phyloP scores from a whole-genome alignment of 805 yeast species.

The Yarrowia yakushimensis region DNA sequence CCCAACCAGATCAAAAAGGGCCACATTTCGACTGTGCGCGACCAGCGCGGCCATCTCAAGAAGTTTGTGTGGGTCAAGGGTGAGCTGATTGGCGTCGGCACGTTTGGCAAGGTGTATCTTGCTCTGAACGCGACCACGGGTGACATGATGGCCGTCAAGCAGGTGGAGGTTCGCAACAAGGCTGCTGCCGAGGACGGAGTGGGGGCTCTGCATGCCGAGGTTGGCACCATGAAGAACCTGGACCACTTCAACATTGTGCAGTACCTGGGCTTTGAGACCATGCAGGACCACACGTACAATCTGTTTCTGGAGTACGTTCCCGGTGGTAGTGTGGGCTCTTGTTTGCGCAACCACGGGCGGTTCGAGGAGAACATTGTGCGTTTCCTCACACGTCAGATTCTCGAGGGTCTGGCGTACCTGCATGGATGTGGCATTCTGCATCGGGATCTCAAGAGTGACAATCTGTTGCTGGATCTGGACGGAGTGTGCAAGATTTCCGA shows the following conservation, averaged over 20 bases:
- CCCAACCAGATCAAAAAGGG: slow-evolving; percentile 62
- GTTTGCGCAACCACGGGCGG: slow-evolving; percentile 75
- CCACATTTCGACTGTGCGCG: slow-evolving; percentile 61
- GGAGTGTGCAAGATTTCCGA: slow-evolving; percentile 95
- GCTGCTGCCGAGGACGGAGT: slow-evolving; percentile 52
- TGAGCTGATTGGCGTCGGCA: slow-evolving; percentile 92
- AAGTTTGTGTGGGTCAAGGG: slow-evolving; percentile 98
- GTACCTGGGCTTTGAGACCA: slow-evolving; percentile 86
- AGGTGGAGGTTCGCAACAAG: slow-evolving; percentile 63
- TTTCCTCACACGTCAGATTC: slow-evolving; percentile 72
- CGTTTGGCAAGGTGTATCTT: slow-evolving; percentile 89
- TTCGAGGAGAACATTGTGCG: slow-evolving; percentile 76
- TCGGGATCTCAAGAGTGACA: slow-evolving; percentile 93
- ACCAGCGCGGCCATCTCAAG: slow-evolving; percentile 62
- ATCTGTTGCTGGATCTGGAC: slow-evolving; percentile 78
- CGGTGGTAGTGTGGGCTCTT: slow-evolving; percentile 92
- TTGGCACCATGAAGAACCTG: slow-evolving; percentile 86
- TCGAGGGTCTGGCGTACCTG: slow-evolving; percentile 80
- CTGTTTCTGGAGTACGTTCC: slow-evolving; percentile 93
- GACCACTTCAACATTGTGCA: slow-evolving; percentile 95
- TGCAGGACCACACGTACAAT: slow-evolving; percentile 65
- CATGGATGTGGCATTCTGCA: slow-evolving; percentile 86
- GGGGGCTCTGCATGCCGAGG: slow-evolving; percentile 84
- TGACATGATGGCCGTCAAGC: slow-evolving; percentile 98
- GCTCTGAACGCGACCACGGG: slow-evolving; percentile 95